Evolutionary conservation across 768 basidiomycete genomes (phyloP).

Genomic region (Tulasnella calospora): DNA sequence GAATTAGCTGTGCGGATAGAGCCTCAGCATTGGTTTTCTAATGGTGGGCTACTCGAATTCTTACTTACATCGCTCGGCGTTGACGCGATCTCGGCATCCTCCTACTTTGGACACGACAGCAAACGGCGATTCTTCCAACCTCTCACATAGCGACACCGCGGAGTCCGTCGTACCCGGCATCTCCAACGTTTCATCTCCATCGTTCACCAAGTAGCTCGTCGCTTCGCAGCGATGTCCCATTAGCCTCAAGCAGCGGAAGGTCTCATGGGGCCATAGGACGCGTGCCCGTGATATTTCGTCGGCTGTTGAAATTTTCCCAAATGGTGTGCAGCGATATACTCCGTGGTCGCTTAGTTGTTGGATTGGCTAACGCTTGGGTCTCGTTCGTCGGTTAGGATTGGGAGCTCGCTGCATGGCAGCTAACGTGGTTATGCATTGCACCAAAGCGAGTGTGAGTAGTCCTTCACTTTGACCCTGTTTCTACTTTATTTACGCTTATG

Average conservation of each 20-base stretch:
- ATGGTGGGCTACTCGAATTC: neutral
- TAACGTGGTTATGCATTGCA: conserved; percentile 88
- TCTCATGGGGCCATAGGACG: conserved; percentile 36
- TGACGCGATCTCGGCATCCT: neutral
- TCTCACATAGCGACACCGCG: neutral
- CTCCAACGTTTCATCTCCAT: conserved; percentile 18
- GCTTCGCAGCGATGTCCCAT: neutral
- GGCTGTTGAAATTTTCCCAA: conserved; percentile 76
- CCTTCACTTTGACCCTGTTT: neutral
- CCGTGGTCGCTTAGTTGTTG: neutral
- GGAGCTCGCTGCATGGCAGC: conserved; percentile 92
- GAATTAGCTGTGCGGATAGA: neutral
- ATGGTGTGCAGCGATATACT: conserved; percentile 53
- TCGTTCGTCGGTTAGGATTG: conserved; percentile 62
- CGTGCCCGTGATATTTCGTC: conserved; percentile 72
- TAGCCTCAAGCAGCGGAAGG: neutral
- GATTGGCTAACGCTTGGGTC: neutral
- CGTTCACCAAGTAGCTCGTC: neutral
- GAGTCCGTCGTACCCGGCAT: conserved; percentile 17
- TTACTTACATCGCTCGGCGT: neutral
- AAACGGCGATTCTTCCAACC: conserved; percentile 4
- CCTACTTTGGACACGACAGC: neutral
- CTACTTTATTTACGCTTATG: neutral
- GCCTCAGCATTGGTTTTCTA: neutral
- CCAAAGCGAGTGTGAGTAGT: conserved; percentile 78